Evolutionary conservation across 1,139 yeast genomes (phyloP), one percentile per base, ranked within the genome.

Genomic region (Protomyces pachydermus): DNA sequence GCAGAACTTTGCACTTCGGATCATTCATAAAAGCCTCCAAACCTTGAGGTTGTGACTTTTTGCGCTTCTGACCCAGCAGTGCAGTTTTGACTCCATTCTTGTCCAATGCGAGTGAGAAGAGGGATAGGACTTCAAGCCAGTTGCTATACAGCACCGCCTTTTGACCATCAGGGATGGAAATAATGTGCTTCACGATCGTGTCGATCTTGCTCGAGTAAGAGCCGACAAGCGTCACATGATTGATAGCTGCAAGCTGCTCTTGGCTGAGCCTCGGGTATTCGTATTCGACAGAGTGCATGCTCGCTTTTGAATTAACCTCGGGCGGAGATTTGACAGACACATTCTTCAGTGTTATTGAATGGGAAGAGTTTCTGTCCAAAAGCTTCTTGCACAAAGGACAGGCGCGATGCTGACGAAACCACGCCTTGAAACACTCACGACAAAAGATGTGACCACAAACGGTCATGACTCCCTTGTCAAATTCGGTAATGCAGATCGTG

Each of bases 131-230:
- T 56, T 85, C 91, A 46, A 18, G 25, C 67, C 64, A 65, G 10
- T 58, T 46, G 12, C 61, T 45, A 35, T 55, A 61, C 28, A 61
- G n/a, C 12, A 61, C 39, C 25, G 61, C 50, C 35, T 61, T 61
- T 16, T 48, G 23, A 6, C 25, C 28, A 10, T 12, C 10, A 2
- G 60, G 56, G 57, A 1, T 86, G 3, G 42, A 51, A 14, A 69
- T 53, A 60, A 69, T 82, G 67, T 89, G 91, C 69, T 85, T 83
- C 14, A 91, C 82, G 64, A 91, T 87, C 79, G 86, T 82, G 74
- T 91, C 96, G 55, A 91, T 84, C 72, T 91, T 91, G 2, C 96
- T 82, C 12, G 97, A 95, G 74, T 85, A 91, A 46, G 83, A 80
- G 37, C 78, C 77, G 61, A 74, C 77, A 48, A 84, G 74, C 50